Conservation (phyloP, 352 stramenopile genomes). For the Phytophthora hibernalis region DNA sequence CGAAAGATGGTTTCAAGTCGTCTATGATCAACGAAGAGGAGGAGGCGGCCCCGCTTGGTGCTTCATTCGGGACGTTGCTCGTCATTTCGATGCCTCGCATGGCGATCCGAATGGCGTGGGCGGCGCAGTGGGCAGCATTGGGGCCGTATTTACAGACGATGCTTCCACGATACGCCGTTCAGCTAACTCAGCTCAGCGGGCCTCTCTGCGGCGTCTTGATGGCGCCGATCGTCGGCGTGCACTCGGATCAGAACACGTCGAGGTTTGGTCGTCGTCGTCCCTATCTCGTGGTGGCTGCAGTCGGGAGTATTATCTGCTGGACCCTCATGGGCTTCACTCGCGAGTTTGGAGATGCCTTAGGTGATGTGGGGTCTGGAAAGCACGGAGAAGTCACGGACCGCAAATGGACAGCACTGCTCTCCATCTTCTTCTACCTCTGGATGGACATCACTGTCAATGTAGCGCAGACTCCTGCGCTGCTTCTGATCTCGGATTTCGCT, state of each 20-base stretch:
- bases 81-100: constrained; percentile 61
- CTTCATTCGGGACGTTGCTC: constrained; percentile 45
- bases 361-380: constrained; percentile 44
- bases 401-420: constrained; percentile 57
- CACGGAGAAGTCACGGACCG: constrained; percentile 40
- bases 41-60: neutral
- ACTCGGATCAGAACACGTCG: constrained; percentile 42
- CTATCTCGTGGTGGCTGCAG: constrained; percentile 44
- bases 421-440: constrained; percentile 67
- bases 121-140: constrained; percentile 62
- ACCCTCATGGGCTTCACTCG: constrained; percentile 60
- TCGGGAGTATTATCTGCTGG: constrained; percentile 57
- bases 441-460: constrained; percentile 73
- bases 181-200: constrained; percentile 62
- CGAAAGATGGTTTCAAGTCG: constrained; percentile 35
- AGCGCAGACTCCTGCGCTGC: constrained; percentile 48
- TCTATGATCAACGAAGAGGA: constrained; percentile 30
- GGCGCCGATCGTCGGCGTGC: constrained; percentile 55
- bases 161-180: constrained; percentile 53
- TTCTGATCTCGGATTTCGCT: constrained; percentile 67
- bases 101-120: constrained; percentile 68
- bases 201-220: constrained; percentile 59
- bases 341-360: constrained; percentile 50
- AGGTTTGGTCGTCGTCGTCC: constrained; percentile 49
- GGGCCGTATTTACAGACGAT: constrained; percentile 64